phyloP scores from a whole-genome alignment of 1,284 basidiomycete species.

The Cutaneotrichosporon cutaneum region DNA sequence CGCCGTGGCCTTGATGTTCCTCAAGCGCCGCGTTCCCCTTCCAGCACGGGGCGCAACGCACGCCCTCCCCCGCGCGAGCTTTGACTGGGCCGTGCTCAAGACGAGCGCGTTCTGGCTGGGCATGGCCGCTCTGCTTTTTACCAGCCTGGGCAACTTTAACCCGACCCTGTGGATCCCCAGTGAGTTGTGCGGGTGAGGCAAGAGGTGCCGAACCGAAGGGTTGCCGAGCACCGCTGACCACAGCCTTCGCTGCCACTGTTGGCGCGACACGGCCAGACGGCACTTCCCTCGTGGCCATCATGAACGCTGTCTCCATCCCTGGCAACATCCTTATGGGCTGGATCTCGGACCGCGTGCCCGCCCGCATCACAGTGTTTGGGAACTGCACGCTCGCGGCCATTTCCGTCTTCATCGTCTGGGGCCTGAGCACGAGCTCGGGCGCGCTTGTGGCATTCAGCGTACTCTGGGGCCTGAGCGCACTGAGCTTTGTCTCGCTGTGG shows the following conservation, averaged over 20 bases:
- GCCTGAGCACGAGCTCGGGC: constrained; percentile 40
- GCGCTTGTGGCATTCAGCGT: constrained; percentile 36
- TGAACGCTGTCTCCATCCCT: constrained; percentile 41
- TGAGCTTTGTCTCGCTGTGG: constrained; percentile 42
- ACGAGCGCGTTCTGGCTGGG: constrained; percentile 38
- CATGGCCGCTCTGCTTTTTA: constrained; percentile 38
- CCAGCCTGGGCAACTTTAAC: constrained; percentile 49
- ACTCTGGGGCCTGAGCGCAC: constrained; percentile 36
- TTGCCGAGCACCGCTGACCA: neutral
- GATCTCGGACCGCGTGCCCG: constrained; percentile 42
- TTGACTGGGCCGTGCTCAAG: constrained; percentile 31
- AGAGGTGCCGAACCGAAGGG: neutral
- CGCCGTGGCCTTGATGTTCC: constrained; percentile 38
- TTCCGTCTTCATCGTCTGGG: constrained; percentile 50
- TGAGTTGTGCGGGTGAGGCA: constrained; percentile 26
- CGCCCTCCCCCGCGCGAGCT: neutral
- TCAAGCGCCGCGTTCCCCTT: constrained; percentile 46
- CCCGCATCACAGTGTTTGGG: constrained; percentile 35
- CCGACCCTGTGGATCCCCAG: constrained; percentile 50
- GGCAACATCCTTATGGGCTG: constrained; percentile 45
- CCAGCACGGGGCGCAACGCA: neutral
- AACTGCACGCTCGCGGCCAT: constrained; percentile 41
- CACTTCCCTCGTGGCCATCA: constrained; percentile 45
- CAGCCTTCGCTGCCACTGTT: constrained; percentile 46
- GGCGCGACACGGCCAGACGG: constrained; percentile 39